phyloP scores from a whole-genome alignment of 169 alveolate genomes.

The Plasmodium gaboni region DNA sequence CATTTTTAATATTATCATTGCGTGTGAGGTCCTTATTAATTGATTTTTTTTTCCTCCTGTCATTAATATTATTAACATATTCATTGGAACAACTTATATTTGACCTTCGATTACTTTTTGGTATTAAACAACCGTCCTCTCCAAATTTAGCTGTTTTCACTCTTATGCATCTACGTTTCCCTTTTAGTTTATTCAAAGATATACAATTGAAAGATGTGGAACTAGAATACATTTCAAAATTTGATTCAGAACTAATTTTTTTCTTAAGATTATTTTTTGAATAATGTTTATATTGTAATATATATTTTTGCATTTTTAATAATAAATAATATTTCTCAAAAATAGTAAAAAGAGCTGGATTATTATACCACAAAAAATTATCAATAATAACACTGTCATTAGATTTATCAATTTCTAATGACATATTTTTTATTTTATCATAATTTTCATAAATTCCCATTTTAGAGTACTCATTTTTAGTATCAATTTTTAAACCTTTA shows the following conservation, averaged over 20 bases:
- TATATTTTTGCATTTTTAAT: conserved; percentile 68
- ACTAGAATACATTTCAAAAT: conserved; percentile 43
- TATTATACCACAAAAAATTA: conserved; percentile 50
- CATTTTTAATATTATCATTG: neutral
- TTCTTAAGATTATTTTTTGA: conserved; percentile 59
- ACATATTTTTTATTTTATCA: conserved; percentile 7
- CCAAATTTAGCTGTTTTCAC: neutral
- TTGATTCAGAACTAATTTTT: conserved; percentile 48
- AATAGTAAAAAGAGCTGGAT: conserved; percentile 47
- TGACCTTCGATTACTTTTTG: neutral
- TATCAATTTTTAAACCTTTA: conserved; percentile 20
- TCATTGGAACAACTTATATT: neutral
- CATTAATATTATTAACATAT: neutral
- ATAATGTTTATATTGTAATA: conserved; percentile 45
- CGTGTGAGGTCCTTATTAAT: neutral
- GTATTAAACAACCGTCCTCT: neutral
- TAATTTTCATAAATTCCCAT: conserved; percentile 11
- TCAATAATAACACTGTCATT: conserved; percentile 35
- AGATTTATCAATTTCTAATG: neutral
- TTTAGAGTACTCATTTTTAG: neutral
- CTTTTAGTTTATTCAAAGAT: conserved; percentile 1
- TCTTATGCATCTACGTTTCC: conserved; percentile 5
- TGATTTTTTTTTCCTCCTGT: neutral
- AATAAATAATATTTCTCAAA: conserved; percentile 58
- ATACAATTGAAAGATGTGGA: conserved; percentile 19